Evolutionary conservation across 176 grass and related monocot genomes (phyloP), one percentile per base, ranked within the genome.

Genomic region (Secale cereale): DNA sequence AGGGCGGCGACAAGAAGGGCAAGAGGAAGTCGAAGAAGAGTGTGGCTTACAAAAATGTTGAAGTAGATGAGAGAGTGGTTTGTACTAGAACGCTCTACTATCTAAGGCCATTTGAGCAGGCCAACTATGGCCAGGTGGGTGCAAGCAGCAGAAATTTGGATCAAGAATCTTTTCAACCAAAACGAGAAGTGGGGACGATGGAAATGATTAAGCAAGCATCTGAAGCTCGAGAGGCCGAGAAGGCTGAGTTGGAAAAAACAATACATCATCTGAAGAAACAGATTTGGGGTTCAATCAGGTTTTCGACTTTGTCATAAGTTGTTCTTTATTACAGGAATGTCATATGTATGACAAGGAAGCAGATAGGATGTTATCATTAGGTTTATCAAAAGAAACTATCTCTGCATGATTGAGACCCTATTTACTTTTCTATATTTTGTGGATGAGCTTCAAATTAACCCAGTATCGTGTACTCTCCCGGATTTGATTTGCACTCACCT

Each of bases 1-100:
- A 48, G 45, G 45, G 13, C 45, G 41, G 13, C 45, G 45, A 48
- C 3, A 85, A 77, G 83, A 85, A 89, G 83, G 82, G 48, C 0
- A 89, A 19, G 71, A 89, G 85, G 83, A 89, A 81, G 83, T 70
- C 63, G 10, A 89, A 89, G 87, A 89, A 89, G 70, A 85, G 78
- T 62, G 87, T 89, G 0, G 92, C 35, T 36, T 36, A 30, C 1
- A 2, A 27, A 65, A 65, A 65, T 5, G 29, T 28, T 65, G 62
- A 65, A 30, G 25, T 26, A 29, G 61, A 13, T 9, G 25, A 63
- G 10, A 60, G 52, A 60, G 54, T 10, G 23, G 14, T 82, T 68
- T 82, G 46, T 59, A 46, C 85, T 77, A 66, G 74, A 23, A 87
- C 25, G 3, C 23, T 67, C 7, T 81, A 75, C 76, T 86, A 79